Base-by-base conservation (phyloP, 176 grass and related monocot genomes). In the Avena insularis region DNA sequence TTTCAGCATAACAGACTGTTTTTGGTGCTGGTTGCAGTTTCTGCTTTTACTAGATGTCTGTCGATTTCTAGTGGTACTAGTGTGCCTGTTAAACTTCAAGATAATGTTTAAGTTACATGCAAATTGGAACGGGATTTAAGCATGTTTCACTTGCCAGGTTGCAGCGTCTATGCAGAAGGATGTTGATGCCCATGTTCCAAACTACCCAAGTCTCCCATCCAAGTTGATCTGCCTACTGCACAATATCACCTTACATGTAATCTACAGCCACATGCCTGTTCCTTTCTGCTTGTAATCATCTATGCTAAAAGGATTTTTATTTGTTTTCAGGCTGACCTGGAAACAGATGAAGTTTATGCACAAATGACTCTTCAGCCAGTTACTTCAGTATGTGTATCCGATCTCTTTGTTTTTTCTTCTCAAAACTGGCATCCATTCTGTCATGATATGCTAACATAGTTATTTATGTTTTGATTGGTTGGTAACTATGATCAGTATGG, bases 311-410 rank as follows among this genome's bases (percentile, higher is more conserved):
- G 13, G 8, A 29, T 16, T 55, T 80, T 8, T 73, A 6, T 78
- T 31, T n/a, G 12, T 91, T 82, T n/a, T 61, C 71, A 94, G 92
- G 92, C 90, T 40, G 92, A 94, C 83, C 82, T 81, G 43, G 92
- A 94, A 84, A 94, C 92, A 17, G 92, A 94, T 78, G 92, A 94
- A 87, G 92, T 94, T 53, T 94, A 94, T 87, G 92, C 92, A 10
- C 92, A 92, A 57, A 94, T 94, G 92, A 94, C 90, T 71, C 86
- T 94, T 19, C 90, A 92, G 85, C 90, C 92, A 66, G 86, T 94
- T 77, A 90, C 85, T 75, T 82, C 90, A 38, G 92, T 94, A 64
- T 47, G 75, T 79, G 49, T 75, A 57, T 43, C 35, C 1, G 2
- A 20, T 66, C 12, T 12, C 9, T 25, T 48, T n/a, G 0, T 56